Conservation (phyloP, 805 yeast species). For the Ogataea allantospora region DNA sequence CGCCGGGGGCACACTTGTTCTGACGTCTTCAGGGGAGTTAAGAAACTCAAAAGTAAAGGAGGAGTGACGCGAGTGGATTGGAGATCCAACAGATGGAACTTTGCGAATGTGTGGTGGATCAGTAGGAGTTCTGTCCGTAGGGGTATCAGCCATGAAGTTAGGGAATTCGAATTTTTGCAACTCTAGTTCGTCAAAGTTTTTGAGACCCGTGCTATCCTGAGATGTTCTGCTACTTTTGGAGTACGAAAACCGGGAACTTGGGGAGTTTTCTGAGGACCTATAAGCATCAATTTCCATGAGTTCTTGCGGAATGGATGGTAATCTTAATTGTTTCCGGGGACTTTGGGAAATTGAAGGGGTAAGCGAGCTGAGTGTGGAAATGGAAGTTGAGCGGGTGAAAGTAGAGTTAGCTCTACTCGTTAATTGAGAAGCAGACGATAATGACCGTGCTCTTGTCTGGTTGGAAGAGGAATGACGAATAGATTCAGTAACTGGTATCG, state of each 20-base stretch:
- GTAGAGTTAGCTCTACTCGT: constrained; percentile 26
- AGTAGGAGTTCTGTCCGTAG: constrained; percentile 1
- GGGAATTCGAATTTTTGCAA: constrained; percentile 23
- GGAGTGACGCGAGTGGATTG: constrained; percentile 27
- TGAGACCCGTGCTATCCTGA: constrained; percentile 4
- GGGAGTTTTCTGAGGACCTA: constrained; percentile 10
- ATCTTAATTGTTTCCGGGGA: constrained; percentile 12
- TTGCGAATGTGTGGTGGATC: constrained; percentile 20
- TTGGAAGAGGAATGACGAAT: constrained; percentile 7
- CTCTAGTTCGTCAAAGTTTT: constrained; percentile 14
- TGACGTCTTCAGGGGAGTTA: constrained; percentile 17
- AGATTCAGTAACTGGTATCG: background rate
- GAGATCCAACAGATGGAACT: constrained; percentile 24
- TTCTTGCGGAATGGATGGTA: constrained; percentile 27
- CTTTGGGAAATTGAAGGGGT: constrained; percentile 15
- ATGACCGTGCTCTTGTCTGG: constrained; percentile 18
- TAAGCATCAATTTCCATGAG: constrained; percentile 3
- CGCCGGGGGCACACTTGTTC: background rate
- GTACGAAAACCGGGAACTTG: constrained; percentile 10
- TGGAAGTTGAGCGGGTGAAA: constrained; percentile 32
- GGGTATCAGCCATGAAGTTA: background rate
- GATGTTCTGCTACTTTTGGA: constrained; percentile 9
- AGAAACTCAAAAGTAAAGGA: constrained; percentile 28
- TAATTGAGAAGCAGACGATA: constrained; percentile 21
- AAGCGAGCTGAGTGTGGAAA: constrained; percentile 26